phyloP scores from a whole-genome alignment of 495 filamentous ascomycete species.

The Penicillium desertorum region DNA sequence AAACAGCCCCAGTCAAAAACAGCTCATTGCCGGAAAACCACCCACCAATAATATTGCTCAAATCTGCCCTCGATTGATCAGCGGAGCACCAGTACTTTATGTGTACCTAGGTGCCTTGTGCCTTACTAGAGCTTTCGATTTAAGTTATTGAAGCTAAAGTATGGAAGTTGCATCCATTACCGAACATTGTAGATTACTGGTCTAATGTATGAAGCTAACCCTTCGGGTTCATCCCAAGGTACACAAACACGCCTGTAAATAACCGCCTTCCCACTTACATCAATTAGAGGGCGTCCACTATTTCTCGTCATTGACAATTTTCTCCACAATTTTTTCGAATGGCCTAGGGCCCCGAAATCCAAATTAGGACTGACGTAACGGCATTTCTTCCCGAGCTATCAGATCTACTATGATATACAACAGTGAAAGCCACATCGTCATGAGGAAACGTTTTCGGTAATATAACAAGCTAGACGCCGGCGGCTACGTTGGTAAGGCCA shows the following conservation, averaged over 20 bases:
- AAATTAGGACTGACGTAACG: not conserved
- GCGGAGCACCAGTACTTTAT: slow-evolving; percentile 1
- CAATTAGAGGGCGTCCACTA: too few relatives aligned
- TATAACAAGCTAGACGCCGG: slow-evolving; percentile 11
- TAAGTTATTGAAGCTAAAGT: slow-evolving; percentile 6
- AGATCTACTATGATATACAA: not conserved
- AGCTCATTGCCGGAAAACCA: slow-evolving; percentile 24
- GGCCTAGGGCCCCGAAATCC: not conserved
- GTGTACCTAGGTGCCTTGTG: slow-evolving; percentile 1
- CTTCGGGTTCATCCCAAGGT: too few relatives aligned
- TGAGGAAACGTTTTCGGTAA: not conserved
- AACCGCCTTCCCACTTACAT: not conserved
- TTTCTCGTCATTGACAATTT: too few relatives aligned
- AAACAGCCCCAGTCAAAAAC: not conserved
- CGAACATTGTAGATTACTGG: not conserved
- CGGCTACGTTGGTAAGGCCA: slow-evolving; percentile 6
- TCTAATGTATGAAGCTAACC: not conserved
- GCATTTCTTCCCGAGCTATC: not conserved
- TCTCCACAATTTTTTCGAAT: too few relatives aligned
- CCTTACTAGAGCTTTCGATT: not conserved
- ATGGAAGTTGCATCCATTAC: not conserved
- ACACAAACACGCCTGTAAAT: not conserved
- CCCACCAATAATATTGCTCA: slow-evolving; percentile 26
- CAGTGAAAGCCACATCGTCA: slow-evolving; percentile 16
- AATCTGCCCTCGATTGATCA: not conserved